Base-by-base conservation (phyloP, 1,284 basidiomycete species). In the Irpex sp. region DNA sequence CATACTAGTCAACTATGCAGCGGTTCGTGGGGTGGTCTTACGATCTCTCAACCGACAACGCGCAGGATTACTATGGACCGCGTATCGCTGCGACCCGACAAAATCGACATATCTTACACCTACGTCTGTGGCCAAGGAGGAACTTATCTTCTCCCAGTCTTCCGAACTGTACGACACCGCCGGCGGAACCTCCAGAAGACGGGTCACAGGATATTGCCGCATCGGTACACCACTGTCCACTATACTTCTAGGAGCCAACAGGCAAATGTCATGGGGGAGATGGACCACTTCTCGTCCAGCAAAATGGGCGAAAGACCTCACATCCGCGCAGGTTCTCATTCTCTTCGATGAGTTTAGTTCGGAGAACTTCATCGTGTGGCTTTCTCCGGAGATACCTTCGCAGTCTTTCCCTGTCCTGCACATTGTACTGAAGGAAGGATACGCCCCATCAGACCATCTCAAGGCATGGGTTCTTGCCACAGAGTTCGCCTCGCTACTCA, bases 11-110 rank as follows among this genome's bases (percentile, higher is more conserved):
- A 89, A 90, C 68, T 87, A 85, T 67, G 64, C 82, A 4, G 87
- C 82, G 6, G 85, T 90, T 6, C 79, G 81, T 8, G 82, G 82
- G 0, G 79, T 90, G 26, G 77, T 77, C 7, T 73, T 89, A 37
- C 81, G 82, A 37, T 77, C 84, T 0, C 76, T 89, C 21, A 90
- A 88, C 65, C 79, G 82, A 31, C 86, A 88, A 71, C 81, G 88
- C 1, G 74, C 82, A 0, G 76, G 74, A 37, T 77, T 87, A 40
- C 78, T 80, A 4, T 89, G 87, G 86, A 70, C 74, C 2, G 64
- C 65, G 1, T 75, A 70, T 56, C 66, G 54, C 6, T 26, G 69
- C 21, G 9, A 38, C 1, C 34, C 63, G 19, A 44, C n/a, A 17
- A 11, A 13, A 11, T 34, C 19, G n/a, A 21, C 38, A 21, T 19